Conservation (phyloP, 345 rosid genomes). For the Eucalyptus cloeziana region DNA sequence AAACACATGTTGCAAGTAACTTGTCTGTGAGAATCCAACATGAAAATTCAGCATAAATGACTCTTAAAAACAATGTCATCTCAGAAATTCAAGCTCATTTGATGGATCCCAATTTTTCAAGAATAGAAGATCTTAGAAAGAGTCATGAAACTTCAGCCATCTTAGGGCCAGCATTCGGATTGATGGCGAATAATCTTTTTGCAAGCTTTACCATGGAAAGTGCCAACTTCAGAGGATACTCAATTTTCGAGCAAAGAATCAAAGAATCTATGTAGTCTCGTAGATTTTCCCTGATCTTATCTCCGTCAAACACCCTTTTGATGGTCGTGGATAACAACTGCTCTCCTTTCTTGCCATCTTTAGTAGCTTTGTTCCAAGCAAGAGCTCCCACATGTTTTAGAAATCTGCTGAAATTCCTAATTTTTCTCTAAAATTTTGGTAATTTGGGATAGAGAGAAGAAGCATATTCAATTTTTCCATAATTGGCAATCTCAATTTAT, state of each 20-base stretch:
- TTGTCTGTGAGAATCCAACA: accelerated
- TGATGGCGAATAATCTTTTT: not conserved
- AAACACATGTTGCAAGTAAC: not conserved
- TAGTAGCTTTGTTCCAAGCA: not conserved
- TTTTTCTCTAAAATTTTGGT: not conserved
- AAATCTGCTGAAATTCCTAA: not conserved
- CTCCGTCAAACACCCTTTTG: not conserved
- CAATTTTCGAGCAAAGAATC: not conserved
- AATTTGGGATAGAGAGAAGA: not conserved
- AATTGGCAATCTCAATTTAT: not conserved
- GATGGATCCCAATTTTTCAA: not conserved
- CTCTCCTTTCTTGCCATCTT: not conserved
- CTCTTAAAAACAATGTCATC: not conserved
- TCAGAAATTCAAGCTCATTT: not conserved
- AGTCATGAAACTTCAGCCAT: not conserved
- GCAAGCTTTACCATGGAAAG: not conserved
- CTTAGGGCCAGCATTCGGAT: not conserved
- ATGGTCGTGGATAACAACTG: not conserved
- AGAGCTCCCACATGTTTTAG: not conserved
- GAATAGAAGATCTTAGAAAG: not conserved
- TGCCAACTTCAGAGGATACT: not conserved
- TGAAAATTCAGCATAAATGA: not conserved
- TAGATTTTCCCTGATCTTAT: not conserved
- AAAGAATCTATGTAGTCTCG: not conserved
- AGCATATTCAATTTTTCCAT: not conserved